Conservation (phyloP, 2,329 filamentous ascomycete species). For the Drechslerella stenobrocha region DNA sequence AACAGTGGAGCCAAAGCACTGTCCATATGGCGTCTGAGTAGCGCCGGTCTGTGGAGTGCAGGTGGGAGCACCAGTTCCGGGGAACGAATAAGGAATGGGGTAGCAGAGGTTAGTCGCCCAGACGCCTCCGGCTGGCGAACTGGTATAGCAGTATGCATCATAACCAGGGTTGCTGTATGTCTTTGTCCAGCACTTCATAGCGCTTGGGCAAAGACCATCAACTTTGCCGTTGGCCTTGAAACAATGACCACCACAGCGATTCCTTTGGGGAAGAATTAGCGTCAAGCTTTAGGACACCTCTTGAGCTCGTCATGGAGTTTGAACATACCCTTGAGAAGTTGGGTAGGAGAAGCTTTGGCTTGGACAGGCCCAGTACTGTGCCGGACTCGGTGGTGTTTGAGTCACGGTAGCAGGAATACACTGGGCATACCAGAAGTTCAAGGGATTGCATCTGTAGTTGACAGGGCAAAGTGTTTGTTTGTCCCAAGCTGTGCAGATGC, state of each 20-base stretch:
- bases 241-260: constrained; percentile 44
- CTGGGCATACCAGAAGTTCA: constrained; percentile 43
- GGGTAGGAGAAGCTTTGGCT: constrained; percentile 28
- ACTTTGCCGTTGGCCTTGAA: constrained; percentile 38
- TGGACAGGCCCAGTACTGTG: constrained; percentile 32
- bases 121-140: constrained; percentile 14
- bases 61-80: constrained; percentile 25
- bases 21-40: constrained; percentile 33
- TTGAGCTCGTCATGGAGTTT: not conserved
- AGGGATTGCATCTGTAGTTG: constrained; percentile 43
- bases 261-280: not conserved
- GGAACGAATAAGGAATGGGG: constrained; percentile 33
- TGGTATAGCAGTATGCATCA: constrained; percentile 32
- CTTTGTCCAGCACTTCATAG: constrained; percentile 42
- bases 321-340: constrained; percentile 26
- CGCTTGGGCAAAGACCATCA: constrained; percentile 32
- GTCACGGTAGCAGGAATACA: constrained; percentile 31
- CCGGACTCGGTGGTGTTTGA: constrained; percentile 21
- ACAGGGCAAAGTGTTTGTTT: constrained; percentile 37
- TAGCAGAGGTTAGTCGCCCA: constrained; percentile 40
- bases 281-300: too few species aligned
- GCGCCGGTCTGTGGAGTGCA: constrained; percentile 33
- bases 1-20: constrained; percentile 36
- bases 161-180: constrained; percentile 35
- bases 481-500: constrained; percentile 25